Evolutionary conservation across 371 early-diverging fungal genomes (phyloP).

Genomic region (Mucor piriformis): DNA sequence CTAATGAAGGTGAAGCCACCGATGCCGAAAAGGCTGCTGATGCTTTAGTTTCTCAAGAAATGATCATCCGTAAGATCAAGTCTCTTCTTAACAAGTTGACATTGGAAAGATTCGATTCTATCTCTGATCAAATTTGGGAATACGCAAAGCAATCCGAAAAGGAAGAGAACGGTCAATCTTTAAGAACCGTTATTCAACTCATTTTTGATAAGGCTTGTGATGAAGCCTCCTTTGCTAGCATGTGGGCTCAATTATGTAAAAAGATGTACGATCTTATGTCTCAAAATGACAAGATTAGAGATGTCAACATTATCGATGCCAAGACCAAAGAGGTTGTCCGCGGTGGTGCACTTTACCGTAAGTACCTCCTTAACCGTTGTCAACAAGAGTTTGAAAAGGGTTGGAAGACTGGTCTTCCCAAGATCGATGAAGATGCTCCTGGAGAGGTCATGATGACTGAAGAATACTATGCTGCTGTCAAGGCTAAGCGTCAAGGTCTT

Average conservation of each 20-base stretch:
- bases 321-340: slow-evolving; percentile 57
- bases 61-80: slow-evolving; percentile 81
- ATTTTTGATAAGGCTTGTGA: slow-evolving; percentile 96
- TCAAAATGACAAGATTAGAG: slow-evolving; percentile 46
- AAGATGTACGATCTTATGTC: slow-evolving; percentile 63
- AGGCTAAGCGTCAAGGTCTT: slow-evolving; percentile 93
- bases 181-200: slow-evolving; percentile 79
- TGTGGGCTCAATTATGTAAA: slow-evolving; percentile 90
- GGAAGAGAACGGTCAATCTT: slow-evolving; percentile 69
- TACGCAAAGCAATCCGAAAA: slow-evolving; percentile 71
- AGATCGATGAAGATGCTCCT: slow-evolving; percentile 48
- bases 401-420: slow-evolving; percentile 69
- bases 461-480: slow-evolving; percentile 84
- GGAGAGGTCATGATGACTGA: slow-evolving; percentile 64
- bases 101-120: slow-evolving; percentile 87
- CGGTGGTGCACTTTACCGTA: slow-evolving; percentile 84
- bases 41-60: slow-evolving; percentile 59
- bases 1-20: slow-evolving; percentile 34
- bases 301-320: slow-evolving; percentile 43
- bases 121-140: slow-evolving; percentile 83
- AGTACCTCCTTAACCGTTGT: slow-evolving; percentile 88
- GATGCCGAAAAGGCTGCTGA: slow-evolving; percentile 21
- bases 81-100: slow-evolving; percentile 94
- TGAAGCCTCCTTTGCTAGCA: slow-evolving; percentile 85
- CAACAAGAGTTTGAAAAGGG: slow-evolving; percentile 89